Evolutionary conservation across 176 grass and related monocot species (phyloP), one percentile per base, ranked within the genome.

Genomic region (Avena eriantha): DNA sequence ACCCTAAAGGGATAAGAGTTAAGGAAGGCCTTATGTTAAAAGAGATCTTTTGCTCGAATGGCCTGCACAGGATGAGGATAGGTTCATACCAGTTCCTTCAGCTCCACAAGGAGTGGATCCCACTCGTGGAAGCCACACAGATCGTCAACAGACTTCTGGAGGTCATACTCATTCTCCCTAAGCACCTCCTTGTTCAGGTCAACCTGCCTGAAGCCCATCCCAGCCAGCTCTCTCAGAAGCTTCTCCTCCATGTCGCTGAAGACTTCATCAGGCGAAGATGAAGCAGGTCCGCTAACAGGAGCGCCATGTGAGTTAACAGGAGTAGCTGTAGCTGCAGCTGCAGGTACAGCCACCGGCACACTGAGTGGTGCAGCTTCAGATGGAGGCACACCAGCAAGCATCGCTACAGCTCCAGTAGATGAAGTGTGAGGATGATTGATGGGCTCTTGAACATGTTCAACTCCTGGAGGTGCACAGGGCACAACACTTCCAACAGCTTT

Each of bases 101-200:
- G 68, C 58, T 92, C 93, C 0, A 45, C 85, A 1, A 93, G 84
- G 76, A 94, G 86, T 9, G 88, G 88, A 53, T 94, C 90, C 93
- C 96, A 98, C 69, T 94, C 96, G 0, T 87, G 18, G 21, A 88
- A 81, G 46, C 85, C 53, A 39, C 82, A 94, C 3, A 98, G 92
- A 72, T 98, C 93, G 43, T 80, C 67, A 8, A 96, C 36, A 69
- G 86, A 91, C 53, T 90, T 72, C 51, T 91, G 90, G 76, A 98
- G 29, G 54, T 96, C 70, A 22, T 94, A 93, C 48, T 91, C 84
- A 16, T 96, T 96, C 81, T 78, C 59, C 84, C 90, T 83, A 22
- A 98, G 90, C 55, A 95, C 75, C 65, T 95, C 81, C 81, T 92
- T 98, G 88, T 98, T 98, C 63, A 98, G 85, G 29, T 94, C 92